Evolutionary conservation across 306 rosid species (phyloP).

Genomic region (Biancaea sappan): DNA sequence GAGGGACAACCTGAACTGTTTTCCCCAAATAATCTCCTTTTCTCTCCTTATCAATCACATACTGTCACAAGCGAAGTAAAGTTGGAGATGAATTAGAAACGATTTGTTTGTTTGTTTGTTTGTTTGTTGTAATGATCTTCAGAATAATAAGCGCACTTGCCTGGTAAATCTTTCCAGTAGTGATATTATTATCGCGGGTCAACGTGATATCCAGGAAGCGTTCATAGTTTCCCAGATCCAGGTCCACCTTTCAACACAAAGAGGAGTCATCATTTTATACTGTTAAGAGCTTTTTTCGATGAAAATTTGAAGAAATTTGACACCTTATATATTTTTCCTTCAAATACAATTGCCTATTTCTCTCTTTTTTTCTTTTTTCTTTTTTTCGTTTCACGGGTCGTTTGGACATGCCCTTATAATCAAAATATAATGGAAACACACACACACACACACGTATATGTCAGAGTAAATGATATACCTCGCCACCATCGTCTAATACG

Average conservation of each 20-base stretch:
- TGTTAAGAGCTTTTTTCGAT: constrained; percentile 25
- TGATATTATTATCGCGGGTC: constrained; percentile 91
- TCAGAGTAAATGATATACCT: constrained; percentile 54
- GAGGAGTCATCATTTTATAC: constrained; percentile 38
- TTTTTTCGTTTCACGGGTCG: neutral
- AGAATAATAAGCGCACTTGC: constrained; percentile 43
- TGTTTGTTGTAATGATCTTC: constrained; percentile 32
- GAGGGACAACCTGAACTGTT: constrained; percentile 94
- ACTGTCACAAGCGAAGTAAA: constrained; percentile 39
- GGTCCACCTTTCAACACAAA: constrained; percentile 80
- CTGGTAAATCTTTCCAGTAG: constrained; percentile 97
- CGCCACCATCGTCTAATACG: constrained; percentile 96
- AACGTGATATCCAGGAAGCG: constrained; percentile 84
- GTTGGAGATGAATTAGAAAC: constrained; percentile 23
- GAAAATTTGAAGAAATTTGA: constrained; percentile 28
- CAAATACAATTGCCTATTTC: neutral
- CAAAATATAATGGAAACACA: neutral
- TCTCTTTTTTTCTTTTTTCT: neutral
- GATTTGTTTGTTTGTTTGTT: no score
- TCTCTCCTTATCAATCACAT: constrained; percentile 79
- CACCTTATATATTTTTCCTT: constrained; percentile 17
- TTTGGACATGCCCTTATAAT: constrained; percentile 8
- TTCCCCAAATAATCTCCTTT: constrained; percentile 85
- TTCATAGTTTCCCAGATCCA: constrained; percentile 98
- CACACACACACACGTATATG: no score